Evolutionary conservation across 192 early-diverging fungal species (phyloP).

Genomic region (Chytriomyces sp.): DNA sequence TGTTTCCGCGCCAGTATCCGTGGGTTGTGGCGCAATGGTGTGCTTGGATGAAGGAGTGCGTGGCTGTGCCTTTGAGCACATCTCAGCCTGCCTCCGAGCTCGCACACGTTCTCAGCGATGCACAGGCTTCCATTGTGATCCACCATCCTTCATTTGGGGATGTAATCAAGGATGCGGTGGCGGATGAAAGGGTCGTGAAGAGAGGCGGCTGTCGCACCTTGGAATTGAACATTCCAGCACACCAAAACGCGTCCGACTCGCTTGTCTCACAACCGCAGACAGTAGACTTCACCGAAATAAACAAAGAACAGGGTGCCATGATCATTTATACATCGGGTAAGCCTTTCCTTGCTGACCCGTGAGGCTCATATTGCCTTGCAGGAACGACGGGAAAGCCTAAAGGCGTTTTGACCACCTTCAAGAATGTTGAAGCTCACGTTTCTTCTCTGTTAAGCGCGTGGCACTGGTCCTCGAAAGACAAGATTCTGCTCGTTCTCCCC

Average conservation of each 20-base stretch:
- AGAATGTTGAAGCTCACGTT: conserved; percentile 67
- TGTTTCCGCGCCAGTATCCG: conserved; percentile 33
- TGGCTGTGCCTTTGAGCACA: conserved; percentile 78
- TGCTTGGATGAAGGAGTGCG: conserved; percentile 74
- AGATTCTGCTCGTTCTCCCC: conserved; percentile 78
- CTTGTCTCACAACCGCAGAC: background rate
- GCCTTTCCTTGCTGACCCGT: conserved; percentile 41
- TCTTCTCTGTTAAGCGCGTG: conserved; percentile 68
- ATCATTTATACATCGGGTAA: conserved; percentile 82
- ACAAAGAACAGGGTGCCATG: conserved; percentile 55
- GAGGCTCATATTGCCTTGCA: background rate
- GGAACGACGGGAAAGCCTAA: conserved; percentile 69
- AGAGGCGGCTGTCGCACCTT: too few species aligned
- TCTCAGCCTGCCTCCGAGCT: conserved; percentile 78
- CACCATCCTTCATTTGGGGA: conserved; percentile 56
- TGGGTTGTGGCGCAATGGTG: conserved; percentile 39
- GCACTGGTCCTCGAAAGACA: conserved; percentile 67
- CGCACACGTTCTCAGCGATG: conserved; percentile 72
- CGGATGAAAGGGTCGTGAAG: background rate
- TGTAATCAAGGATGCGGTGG: conserved; percentile 27
- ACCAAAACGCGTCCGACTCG: background rate
- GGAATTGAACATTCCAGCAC: background rate
- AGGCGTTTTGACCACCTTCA: conserved; percentile 79
- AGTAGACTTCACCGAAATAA: conserved; percentile 28
- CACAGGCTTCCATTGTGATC: conserved; percentile 62